Percentiles rank a stretch among this genome's conserved stretches.
These are phyloP conservation scores for Pichia sp. DNA, from an alignment of 1,139 yeast genomes.

Conservation along the genomic window DNA sequence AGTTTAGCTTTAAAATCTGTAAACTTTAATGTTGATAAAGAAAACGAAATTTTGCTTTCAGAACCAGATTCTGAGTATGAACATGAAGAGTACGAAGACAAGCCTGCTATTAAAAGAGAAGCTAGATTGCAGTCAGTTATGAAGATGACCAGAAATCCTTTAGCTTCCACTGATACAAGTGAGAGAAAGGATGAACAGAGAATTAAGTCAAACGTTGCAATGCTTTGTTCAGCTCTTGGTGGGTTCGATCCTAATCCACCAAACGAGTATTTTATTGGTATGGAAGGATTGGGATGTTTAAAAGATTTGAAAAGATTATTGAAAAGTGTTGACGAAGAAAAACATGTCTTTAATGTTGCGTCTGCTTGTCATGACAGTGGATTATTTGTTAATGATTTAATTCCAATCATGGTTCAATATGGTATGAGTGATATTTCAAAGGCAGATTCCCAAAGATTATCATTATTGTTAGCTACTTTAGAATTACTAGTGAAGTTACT, in stretches of 20 bases:
- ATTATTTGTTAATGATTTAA: constrained; percentile 62
- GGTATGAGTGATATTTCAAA: constrained; percentile 39
- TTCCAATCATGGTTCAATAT: constrained; percentile 59
- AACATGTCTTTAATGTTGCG: constrained; percentile 70
- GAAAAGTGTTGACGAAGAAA: constrained; percentile 69
- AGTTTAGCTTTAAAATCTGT: constrained; percentile 15
- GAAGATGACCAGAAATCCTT: constrained; percentile 11
- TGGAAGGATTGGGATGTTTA: constrained; percentile 83
- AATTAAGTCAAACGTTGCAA: constrained; percentile 61
- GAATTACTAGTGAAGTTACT: constrained; percentile 81
- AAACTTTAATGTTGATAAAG: constrained; percentile 20
- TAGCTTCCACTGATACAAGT: not conserved
- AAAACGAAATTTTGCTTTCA: constrained; percentile 15
- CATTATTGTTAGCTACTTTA: constrained; percentile 58
- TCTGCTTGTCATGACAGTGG: constrained; percentile 81
- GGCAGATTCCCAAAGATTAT: constrained; percentile 5
- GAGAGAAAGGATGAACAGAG: constrained; percentile 31
- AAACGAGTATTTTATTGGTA: constrained; percentile 70
- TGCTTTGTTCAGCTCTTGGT: constrained; percentile 73
- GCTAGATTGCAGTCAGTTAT: constrained; percentile 8
- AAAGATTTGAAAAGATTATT: constrained; percentile 88
- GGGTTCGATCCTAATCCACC: constrained; percentile 56
- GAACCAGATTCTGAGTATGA: constrained; percentile 18
- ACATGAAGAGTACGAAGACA: constrained; percentile 14
- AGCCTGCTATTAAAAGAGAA: constrained; percentile 8